Conservation (phyloP, 106 monocot species). For the Narthecium ossifragum region DNA sequence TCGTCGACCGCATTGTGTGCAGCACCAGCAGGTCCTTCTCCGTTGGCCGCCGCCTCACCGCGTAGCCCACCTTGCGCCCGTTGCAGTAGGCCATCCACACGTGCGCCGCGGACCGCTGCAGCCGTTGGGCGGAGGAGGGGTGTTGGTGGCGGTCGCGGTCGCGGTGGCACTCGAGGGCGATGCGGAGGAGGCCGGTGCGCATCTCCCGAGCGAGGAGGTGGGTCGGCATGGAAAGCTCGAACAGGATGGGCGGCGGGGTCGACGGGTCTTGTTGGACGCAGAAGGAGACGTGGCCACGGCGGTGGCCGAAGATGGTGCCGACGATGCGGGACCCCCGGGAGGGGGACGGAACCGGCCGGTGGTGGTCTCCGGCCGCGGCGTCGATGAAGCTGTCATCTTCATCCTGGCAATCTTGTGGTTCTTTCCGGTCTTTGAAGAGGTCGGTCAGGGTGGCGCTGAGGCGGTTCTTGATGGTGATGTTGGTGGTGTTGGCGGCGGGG, state of each 20-base stretch:
- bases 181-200: constrained; percentile 32
- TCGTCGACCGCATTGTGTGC: constrained; percentile 8
- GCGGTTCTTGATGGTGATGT: constrained; percentile 22
- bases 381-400: constrained; percentile 28
- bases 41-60: constrained; percentile 23
- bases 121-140: neutral
- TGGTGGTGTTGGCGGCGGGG: neutral
- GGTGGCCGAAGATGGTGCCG: constrained; percentile 48
- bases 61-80: constrained; percentile 39
- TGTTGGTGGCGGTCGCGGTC: neutral
- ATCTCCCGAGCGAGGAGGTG: constrained; percentile 30
- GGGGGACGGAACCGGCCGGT: neutral
- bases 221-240: constrained; percentile 36
- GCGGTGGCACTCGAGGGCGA: constrained; percentile 33
- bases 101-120: neutral
- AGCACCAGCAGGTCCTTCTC: constrained; percentile 15
- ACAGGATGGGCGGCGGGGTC: constrained; percentile 30
- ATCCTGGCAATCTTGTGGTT: constrained; percentile 3
- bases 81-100: constrained; percentile 40
- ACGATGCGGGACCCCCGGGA: constrained; percentile 19
- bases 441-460: constrained; percentile 18
- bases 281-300: constrained; percentile 33
- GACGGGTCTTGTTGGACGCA: constrained; percentile 35
- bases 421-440: constrained; percentile 5
- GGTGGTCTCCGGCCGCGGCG: constrained; percentile 11